Base-by-base conservation (phyloP, 2,329 filamentous ascomycete species). In the Rhinocladiella similis region DNA sequence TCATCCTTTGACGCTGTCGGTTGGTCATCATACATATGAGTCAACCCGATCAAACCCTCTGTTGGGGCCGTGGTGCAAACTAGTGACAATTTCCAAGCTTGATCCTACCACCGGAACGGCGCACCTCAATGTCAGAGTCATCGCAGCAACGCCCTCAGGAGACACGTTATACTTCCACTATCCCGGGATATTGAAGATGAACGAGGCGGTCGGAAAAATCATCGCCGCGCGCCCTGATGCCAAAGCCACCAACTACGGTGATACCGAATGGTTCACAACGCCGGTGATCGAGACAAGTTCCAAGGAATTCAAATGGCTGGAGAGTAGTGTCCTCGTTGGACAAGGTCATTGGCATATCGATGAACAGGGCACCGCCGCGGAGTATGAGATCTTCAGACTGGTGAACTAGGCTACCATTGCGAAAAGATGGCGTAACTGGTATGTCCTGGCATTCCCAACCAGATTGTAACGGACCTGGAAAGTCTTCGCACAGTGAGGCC, bases 221-320 rank as follows among this genome's bases (percentile, higher is more conserved):
- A 22, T 60, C 19, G 14, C 22, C 1, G 39, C 36, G 20, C 29
- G 39, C 16, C 20, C 43, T 4, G 57, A 60, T 9, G 57, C 57
- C 29, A 60, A 50, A 57, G 38, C 53, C 13, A 60, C 57, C 10
- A 5, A 33, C 16, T 53, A 18, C 12, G 57, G 47, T 5, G 57
- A 60, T 35, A 49, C 53, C 39, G 25, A 60, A 9, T 60, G 45
- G 39, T 48, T 56, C 29, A 53, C 43, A 3, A 43, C 36, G 5
- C 57, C 57, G 12, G 38, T 50, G 18, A 50, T 60, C 16, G 57
- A 60, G 46, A 60, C 53, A 16, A 56, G 46, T 35, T 20, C 39
- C 38, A 19, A 35, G 14, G 33, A 56, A 10, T 56, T 56, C 49
- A 60, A 60, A 42, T 60, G 57, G 57, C 33, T 60, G 45, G 57